Evolutionary conservation across 2,329 filamentous ascomycete genomes (phyloP).

Genomic region (Exophiala dermatitidis): DNA sequence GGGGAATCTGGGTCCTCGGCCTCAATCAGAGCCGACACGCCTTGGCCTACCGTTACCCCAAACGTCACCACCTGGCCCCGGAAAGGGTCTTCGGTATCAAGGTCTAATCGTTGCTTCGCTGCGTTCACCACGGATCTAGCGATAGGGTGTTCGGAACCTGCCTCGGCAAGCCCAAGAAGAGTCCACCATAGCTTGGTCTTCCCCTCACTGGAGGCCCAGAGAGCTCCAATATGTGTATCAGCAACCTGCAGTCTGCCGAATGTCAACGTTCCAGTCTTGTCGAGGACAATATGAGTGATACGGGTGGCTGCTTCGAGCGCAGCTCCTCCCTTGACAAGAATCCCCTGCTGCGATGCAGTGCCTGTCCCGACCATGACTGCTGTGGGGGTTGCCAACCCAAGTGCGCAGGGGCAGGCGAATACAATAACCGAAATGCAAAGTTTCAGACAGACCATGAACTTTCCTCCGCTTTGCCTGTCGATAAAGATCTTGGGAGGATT

Average conservation of each 20-base stretch:
- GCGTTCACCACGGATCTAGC: constrained; percentile 75
- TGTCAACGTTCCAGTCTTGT: constrained; percentile 94
- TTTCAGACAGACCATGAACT: constrained; percentile 93
- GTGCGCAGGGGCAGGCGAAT: constrained; percentile 91
- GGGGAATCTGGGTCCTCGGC: constrained; percentile 58
- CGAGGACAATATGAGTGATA: constrained; percentile 80
- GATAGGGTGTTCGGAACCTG: constrained; percentile 91
- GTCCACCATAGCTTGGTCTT: constrained; percentile 82
- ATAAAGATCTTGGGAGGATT: constrained; percentile 86
- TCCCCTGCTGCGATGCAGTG: constrained; percentile 88
- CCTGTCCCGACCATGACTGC: constrained; percentile 99
- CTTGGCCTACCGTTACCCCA: constrained; percentile 71
- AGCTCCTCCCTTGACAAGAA: constrained; percentile 93
- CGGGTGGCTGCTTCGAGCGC: constrained; percentile 86
- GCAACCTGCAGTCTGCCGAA: constrained; percentile 93
- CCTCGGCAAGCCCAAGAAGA: constrained; percentile 89
- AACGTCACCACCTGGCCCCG: constrained; percentile 84
- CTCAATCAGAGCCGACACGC: constrained; percentile 66
- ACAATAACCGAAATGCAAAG: constrained; percentile 98
- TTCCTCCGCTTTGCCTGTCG: constrained; percentile 72
- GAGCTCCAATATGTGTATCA: constrained; percentile 55
- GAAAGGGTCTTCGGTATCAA: constrained; percentile 64
- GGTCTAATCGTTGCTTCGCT: constrained; percentile 66
- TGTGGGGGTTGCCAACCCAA: constrained; percentile 92
- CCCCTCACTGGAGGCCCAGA: constrained; percentile 64